Evolutionary conservation across 768 basidiomycete species (phyloP).

Genomic region (Kwoniella mangroviensis): DNA sequence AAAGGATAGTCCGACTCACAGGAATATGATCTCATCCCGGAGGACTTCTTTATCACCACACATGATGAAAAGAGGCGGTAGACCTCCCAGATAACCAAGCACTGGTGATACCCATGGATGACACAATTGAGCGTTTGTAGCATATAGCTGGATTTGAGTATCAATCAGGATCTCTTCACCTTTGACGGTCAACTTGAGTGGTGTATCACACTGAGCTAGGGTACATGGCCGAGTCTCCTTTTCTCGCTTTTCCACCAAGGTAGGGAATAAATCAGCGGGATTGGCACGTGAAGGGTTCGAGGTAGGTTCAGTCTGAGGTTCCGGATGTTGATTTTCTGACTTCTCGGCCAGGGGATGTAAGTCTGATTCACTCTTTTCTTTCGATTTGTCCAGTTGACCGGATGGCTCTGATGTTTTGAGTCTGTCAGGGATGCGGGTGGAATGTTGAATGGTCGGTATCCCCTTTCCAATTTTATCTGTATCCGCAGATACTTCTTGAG

Average conservation of each 20-base stretch:
- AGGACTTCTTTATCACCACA: slow-evolving; percentile 89
- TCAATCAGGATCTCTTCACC: slow-evolving; percentile 56
- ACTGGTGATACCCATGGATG: slow-evolving; percentile 69
- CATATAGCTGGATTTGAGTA: slow-evolving; percentile 83
- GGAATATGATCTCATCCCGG: slow-evolving; percentile 87
- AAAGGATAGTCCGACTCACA: slow-evolving; percentile 58
- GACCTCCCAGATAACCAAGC: slow-evolving; percentile 79
- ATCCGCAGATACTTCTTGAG: slow-evolving; percentile 3
- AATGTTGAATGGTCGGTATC: slow-evolving; percentile 1
- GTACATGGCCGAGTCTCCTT: slow-evolving; percentile 30
- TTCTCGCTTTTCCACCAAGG: slow-evolving; percentile 21
- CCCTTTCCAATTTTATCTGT: neutral
- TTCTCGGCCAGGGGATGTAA: slow-evolving; percentile 44
- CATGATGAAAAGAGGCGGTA: slow-evolving; percentile 83
- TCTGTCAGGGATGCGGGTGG: slow-evolving; percentile 22
- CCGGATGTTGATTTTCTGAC: slow-evolving; percentile 43
- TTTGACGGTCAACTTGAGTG: slow-evolving; percentile 52
- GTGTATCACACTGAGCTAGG: slow-evolving; percentile 43
- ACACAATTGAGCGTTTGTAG: slow-evolving; percentile 71
- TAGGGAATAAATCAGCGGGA: slow-evolving; percentile 38
- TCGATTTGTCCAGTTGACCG: slow-evolving; percentile 15
- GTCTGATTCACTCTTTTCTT: slow-evolving; percentile 24
- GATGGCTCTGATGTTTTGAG: slow-evolving; percentile 24
- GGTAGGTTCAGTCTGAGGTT: slow-evolving; percentile 37
- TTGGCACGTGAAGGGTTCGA: slow-evolving; percentile 45